These are phyloP conservation scores for Alternaria sp. DNA, from an alignment of 2,329 filamentous ascomycete genomes.

Conservation along the genomic window DNA sequence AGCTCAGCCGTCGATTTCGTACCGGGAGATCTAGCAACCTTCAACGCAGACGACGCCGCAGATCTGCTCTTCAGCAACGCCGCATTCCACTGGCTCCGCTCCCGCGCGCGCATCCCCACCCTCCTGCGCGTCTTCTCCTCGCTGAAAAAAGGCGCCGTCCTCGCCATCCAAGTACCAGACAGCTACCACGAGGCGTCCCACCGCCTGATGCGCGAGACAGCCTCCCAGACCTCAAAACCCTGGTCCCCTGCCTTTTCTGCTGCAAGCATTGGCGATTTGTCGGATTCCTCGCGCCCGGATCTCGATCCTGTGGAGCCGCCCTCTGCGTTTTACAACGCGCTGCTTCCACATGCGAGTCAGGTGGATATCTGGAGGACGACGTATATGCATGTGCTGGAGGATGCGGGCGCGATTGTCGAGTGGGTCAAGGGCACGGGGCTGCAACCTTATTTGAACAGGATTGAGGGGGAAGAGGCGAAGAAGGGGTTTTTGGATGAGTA, in stretches of 20 bases:
- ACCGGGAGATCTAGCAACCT: conserved; percentile 58
- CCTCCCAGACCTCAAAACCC: conserved; percentile 37
- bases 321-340: conserved; percentile 59
- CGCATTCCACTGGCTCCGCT: conserved; percentile 66
- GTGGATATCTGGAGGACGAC: conserved; percentile 65
- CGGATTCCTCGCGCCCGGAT: conserved; percentile 36
- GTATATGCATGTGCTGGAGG: conserved; percentile 63
- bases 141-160: conserved; percentile 56
- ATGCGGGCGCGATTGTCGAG: conserved; percentile 63
- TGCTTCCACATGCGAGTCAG: conserved; percentile 51
- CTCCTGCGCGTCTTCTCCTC: conserved; percentile 56
- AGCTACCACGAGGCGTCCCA: conserved; percentile 63
- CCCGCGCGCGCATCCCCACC: conserved; percentile 55
- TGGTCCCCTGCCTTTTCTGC: conserved; percentile 51
- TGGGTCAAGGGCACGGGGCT: conserved; percentile 68
- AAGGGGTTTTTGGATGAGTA: conserved; percentile 60
- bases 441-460: conserved; percentile 62
- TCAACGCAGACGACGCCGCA: conserved; percentile 35
- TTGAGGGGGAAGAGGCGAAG: conserved; percentile 53
- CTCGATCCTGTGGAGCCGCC: conserved; percentile 61
- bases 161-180: conserved; percentile 65
- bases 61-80: conserved; percentile 65
- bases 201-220: conserved; percentile 59
- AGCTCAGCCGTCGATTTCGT: conserved; percentile 53
- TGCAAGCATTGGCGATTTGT: conserved; percentile 29